phyloP scores from a whole-genome alignment of 2,329 filamentous ascomycete species.

The Stemphylium beticola region DNA sequence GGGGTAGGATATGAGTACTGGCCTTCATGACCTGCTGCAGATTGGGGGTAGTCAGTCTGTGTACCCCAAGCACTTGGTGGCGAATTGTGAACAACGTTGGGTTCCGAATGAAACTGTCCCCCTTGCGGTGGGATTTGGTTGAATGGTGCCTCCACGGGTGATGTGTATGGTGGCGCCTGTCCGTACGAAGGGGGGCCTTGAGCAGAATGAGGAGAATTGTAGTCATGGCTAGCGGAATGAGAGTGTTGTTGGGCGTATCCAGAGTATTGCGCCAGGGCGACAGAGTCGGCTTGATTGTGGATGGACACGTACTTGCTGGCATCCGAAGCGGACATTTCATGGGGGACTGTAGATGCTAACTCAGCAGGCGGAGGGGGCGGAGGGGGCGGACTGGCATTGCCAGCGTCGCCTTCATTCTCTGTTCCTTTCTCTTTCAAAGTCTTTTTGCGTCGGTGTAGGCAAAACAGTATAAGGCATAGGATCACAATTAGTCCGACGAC shows the following conservation, averaged over 20 bases:
- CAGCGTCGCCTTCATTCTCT: slow-evolving; percentile 5
- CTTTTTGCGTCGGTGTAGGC: slow-evolving; percentile 47
- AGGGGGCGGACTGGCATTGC: background rate
- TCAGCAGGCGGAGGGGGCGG: slow-evolving; percentile 36
- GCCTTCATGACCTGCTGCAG: slow-evolving; percentile 24
- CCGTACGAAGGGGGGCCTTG: slow-evolving; percentile 27
- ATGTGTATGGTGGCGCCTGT: slow-evolving; percentile 15
- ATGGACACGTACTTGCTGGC: slow-evolving; percentile 38
- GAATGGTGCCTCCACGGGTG: slow-evolving; percentile 17
- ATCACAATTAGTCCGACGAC: slow-evolving; percentile 41
- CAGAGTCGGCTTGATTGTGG: slow-evolving; percentile 28
- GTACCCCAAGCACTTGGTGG: slow-evolving; percentile 30
- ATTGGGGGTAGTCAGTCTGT: slow-evolving; percentile 24
- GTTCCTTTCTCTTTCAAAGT: slow-evolving; percentile 23
- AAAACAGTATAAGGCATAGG: slow-evolving; percentile 43
- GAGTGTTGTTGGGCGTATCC: slow-evolving; percentile 25
- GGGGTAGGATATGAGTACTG: slow-evolving; percentile 34
- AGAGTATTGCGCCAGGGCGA: slow-evolving; percentile 18
- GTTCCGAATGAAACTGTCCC: slow-evolving; percentile 21
- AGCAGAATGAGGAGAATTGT: slow-evolving; percentile 22
- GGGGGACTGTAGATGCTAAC: slow-evolving; percentile 37
- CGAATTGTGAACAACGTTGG: slow-evolving; percentile 16
- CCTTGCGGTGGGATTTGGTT: slow-evolving; percentile 16
- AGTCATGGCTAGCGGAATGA: slow-evolving; percentile 27
- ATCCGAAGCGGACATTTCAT: slow-evolving; percentile 37